phyloP scores from a whole-genome alignment of 2,329 filamentous ascomycete species.

The Diaporthe caulivora region DNA sequence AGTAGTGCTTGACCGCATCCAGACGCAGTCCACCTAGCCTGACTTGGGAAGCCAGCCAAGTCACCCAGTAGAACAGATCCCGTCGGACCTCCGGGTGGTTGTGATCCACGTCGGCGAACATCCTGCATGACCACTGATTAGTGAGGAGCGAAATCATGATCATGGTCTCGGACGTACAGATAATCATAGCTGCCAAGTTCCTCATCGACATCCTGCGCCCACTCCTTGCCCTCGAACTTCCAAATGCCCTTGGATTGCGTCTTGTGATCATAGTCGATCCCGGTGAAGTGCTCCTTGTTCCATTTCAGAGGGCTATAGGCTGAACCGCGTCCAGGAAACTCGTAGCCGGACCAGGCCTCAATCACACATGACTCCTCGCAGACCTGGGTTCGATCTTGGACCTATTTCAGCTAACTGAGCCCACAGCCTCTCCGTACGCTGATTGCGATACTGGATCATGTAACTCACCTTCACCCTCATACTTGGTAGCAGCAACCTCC shows the following conservation, averaged over 20 bases:
- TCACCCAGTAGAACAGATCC: slow-evolving; percentile 50
- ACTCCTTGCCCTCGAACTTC: slow-evolving; percentile 73
- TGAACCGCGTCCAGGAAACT: slow-evolving; percentile 71
- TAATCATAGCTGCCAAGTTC: slow-evolving; percentile 73
- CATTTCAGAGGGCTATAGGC: slow-evolving; percentile 74
- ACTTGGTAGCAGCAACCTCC: slow-evolving; percentile 69
- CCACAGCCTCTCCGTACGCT: background rate
- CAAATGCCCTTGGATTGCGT: slow-evolving; percentile 71
- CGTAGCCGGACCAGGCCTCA: slow-evolving; percentile 76
- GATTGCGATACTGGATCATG: too few relatives aligned
- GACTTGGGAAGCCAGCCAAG: slow-evolving; percentile 48
- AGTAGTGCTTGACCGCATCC: slow-evolving; percentile 54
- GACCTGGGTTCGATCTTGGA: slow-evolving; percentile 65
- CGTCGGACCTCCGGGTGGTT: slow-evolving; percentile 47
- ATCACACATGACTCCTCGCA: slow-evolving; percentile 70
- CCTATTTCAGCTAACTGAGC: slow-evolving; percentile 32
- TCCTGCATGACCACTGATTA: slow-evolving; percentile 41
- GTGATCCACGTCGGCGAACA: slow-evolving; percentile 53
- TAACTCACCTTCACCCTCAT: slow-evolving; percentile 61
- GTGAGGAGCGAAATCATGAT: background rate
- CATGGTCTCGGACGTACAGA: slow-evolving; percentile 44
- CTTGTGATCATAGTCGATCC: slow-evolving; percentile 73
- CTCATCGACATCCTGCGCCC: slow-evolving; percentile 67
- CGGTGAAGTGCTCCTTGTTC: slow-evolving; percentile 75
- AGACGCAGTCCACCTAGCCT: slow-evolving; percentile 50